Conservation (phyloP, 371 early-diverging fungal genomes). For the Choanephora cucurbitarum region DNA sequence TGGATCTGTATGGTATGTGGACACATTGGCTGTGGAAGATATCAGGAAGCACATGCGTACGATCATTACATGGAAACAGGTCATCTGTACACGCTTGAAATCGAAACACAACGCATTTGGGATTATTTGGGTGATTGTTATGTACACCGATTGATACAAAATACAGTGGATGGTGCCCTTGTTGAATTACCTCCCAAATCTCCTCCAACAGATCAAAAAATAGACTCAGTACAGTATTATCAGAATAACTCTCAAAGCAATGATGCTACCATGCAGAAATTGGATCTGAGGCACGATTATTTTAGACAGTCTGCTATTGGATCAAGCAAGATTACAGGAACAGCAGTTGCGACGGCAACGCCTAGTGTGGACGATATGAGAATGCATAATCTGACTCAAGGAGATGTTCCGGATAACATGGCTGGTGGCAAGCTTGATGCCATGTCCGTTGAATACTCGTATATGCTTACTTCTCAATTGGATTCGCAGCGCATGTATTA, state of each 20-base stretch:
- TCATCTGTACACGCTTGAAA: constrained; percentile 88
- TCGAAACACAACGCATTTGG: constrained; percentile 96
- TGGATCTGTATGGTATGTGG: constrained; percentile 98
- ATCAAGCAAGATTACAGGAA: background rate
- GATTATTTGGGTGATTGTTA: constrained; percentile 96
- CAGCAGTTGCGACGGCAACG: background rate
- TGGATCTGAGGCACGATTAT: background rate
- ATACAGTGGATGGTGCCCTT: constrained; percentile 85
- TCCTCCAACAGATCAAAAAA: constrained; percentile 13
- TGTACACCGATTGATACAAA: constrained; percentile 92
- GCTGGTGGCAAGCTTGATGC: constrained; percentile 67
- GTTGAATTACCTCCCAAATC: constrained; percentile 78
- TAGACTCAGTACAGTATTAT: no score
- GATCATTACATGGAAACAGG: constrained; percentile 78
- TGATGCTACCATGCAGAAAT: background rate
- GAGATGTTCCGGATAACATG: background rate
- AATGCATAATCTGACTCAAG: background rate
- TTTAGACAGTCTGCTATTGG: background rate
- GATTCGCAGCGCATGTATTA: constrained; percentile 86
- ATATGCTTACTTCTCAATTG: constrained; percentile 77
- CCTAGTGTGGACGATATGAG: background rate
- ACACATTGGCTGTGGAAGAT: constrained; percentile 81
- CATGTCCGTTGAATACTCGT: constrained; percentile 74
- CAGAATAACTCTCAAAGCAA: background rate
- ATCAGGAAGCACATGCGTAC: constrained; percentile 85